These are phyloP conservation scores for Antrodiella citrinella DNA, from an alignment of 768 basidiomycete genomes.

Conservation along the genomic window DNA sequence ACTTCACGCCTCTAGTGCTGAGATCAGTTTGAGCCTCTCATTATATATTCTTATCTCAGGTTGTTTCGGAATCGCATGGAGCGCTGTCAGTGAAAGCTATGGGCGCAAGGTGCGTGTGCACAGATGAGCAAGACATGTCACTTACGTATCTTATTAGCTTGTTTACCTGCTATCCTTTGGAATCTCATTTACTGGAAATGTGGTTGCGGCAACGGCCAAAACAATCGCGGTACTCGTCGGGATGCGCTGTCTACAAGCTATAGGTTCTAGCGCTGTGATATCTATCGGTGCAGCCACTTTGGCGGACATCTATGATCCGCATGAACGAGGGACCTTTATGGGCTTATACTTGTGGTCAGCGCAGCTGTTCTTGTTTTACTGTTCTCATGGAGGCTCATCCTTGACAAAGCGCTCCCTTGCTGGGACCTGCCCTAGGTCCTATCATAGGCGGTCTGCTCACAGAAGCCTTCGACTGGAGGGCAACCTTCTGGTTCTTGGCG, in stretches of 20 bases:
- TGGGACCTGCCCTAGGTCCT: conserved; percentile 64
- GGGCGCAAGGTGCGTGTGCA: conserved; percentile 53
- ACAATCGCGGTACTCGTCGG: conserved; percentile 53
- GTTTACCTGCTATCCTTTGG: conserved; percentile 47
- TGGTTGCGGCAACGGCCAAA: conserved; percentile 46
- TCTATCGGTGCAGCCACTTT: conserved; percentile 71
- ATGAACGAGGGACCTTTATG: conserved; percentile 69
- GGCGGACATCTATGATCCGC: conserved; percentile 70
- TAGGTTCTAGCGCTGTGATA: conserved; percentile 60
- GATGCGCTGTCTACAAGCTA: conserved; percentile 59
- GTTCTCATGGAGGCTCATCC: background rate
- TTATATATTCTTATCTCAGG: conserved; percentile 71
- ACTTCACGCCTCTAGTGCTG: conserved; percentile 48
- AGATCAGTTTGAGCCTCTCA: conserved; percentile 63
- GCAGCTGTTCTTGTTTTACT: background rate
- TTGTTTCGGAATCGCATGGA: conserved; percentile 58
- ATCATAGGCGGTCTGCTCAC: conserved; percentile 65
- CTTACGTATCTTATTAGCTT: conserved; percentile 30
- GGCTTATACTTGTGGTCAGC: conserved; percentile 55
- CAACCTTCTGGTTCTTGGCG: conserved; percentile 76
- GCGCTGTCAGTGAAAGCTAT: conserved; percentile 61
- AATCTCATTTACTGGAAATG: conserved; percentile 46
- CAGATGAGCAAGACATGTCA: background rate
- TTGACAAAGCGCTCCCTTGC: conserved; percentile 51
- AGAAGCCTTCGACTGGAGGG: conserved; percentile 65